Evolutionary conservation across 2,329 filamentous ascomycete genomes (phyloP).

Genomic region (Calcarisporium arbuscula): DNA sequence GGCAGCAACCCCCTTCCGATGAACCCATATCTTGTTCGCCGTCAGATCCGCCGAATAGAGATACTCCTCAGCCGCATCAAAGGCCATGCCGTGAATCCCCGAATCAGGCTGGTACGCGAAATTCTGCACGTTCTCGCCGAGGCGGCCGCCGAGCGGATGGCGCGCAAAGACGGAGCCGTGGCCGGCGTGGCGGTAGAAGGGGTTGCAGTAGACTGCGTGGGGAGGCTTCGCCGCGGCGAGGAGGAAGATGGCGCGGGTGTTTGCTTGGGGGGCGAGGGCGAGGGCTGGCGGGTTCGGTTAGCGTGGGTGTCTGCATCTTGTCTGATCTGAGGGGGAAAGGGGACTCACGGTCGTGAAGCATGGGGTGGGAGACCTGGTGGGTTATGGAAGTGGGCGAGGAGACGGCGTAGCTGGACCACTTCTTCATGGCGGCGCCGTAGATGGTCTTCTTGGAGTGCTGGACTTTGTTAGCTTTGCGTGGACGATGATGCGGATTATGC

Average conservation of each 20-base stretch:
- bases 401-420: slow-evolving; percentile 79
- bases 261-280: slow-evolving; percentile 63
- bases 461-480: background rate
- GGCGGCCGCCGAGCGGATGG: slow-evolving; percentile 42
- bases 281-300: too few relatives aligned
- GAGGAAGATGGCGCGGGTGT: slow-evolving; percentile 85
- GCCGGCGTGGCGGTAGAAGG: slow-evolving; percentile 81
- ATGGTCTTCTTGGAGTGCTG: slow-evolving; percentile 78
- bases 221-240: slow-evolving; percentile 72
- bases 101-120: slow-evolving; percentile 64
- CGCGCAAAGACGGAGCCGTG: slow-evolving; percentile 72
- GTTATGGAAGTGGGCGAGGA: slow-evolving; percentile 68
- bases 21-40: slow-evolving; percentile 78
- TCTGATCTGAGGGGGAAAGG: background rate
- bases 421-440: slow-evolving; percentile 89
- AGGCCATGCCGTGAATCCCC: slow-evolving; percentile 78
- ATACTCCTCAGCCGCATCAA: slow-evolving; percentile 66
- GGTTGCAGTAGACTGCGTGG: slow-evolving; percentile 81
- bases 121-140: slow-evolving; percentile 62
- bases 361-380: slow-evolving; percentile 67
- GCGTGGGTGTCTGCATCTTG: too few relatives aligned
- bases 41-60: slow-evolving; percentile 75
- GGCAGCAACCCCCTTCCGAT: slow-evolving; percentile 53
- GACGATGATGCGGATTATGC: too few relatives aligned
- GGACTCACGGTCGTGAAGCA: slow-evolving; percentile 67